Evolutionary conservation across 345 rosid genomes (phyloP).

Genomic region (Rhodamnia argentea): DNA sequence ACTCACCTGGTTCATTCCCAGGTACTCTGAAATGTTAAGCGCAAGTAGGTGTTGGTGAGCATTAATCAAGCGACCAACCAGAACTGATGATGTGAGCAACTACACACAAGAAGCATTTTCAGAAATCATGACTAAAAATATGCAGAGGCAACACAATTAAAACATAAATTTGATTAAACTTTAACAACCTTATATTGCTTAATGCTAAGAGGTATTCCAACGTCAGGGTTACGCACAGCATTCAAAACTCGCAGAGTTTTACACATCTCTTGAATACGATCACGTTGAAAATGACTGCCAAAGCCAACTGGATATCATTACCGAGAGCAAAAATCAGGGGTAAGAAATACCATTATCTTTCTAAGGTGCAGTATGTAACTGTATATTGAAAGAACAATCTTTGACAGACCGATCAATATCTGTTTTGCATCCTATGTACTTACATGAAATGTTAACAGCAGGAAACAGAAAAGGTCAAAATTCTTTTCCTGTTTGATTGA

Average conservation of each 20-base stretch:
- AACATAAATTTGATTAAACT: not conserved
- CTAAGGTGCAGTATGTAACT: not conserved
- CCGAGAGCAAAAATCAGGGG: conserved; percentile 31
- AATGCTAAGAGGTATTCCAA: conserved; percentile 89
- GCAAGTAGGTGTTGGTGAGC: conserved; percentile 84
- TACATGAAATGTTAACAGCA: not conserved
- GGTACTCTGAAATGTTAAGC: conserved; percentile 73
- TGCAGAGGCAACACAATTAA: not conserved
- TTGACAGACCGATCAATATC: not conserved
- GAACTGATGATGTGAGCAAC: conserved; percentile 77
- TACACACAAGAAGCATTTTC: conserved; percentile 23
- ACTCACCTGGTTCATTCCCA: conserved; percentile 89
- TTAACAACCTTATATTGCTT: conserved; percentile 79
- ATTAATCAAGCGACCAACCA: conserved; percentile 87
- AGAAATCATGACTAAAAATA: conserved; percentile 1
- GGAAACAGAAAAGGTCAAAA: not conserved
- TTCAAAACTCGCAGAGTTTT: conserved; percentile 87
- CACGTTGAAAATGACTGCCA: conserved; percentile 89
- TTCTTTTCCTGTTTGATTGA: not conserved
- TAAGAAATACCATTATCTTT: not conserved
- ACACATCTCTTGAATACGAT: conserved; percentile 82
- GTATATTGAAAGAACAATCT: not conserved
- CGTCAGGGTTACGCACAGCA: conserved; percentile 65
- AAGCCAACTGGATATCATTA: conserved; percentile 57
- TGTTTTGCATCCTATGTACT: not conserved